These are phyloP conservation scores for Erythrophleum fordii DNA, from an alignment of 306 rosid species.

Conservation along the genomic window DNA sequence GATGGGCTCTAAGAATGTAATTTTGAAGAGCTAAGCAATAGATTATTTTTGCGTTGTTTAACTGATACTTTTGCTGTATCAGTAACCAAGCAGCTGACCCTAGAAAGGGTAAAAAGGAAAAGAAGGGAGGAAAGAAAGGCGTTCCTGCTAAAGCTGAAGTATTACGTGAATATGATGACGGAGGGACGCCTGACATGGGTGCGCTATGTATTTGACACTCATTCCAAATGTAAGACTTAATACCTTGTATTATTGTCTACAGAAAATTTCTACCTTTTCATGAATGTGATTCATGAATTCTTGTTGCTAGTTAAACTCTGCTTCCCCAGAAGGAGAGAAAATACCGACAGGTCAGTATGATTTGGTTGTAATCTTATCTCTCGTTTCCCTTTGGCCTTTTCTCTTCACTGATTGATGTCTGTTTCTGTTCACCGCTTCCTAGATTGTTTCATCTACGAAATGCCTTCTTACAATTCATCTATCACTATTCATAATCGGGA, in stretches of 20 bases:
- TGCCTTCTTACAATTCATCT: constrained; percentile 21
- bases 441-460: constrained; percentile 2
- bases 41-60: constrained; percentile 18
- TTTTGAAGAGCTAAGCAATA: constrained; percentile 6
- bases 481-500: constrained; percentile 15
- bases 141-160: constrained; percentile 44
- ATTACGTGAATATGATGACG: constrained; percentile 43
- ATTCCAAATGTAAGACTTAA: constrained; percentile 40
- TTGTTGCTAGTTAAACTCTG: constrained; percentile 33
- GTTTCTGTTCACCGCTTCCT: constrained; percentile 34
- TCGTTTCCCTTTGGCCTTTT: neutral
- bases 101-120: constrained; percentile 60
- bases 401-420: constrained; percentile 12
- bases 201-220: constrained; percentile 78
- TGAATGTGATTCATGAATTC: constrained; percentile 21
- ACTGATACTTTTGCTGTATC: constrained; percentile 42
- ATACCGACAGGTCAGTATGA: constrained; percentile 36
- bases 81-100: constrained; percentile 61
- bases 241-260: constrained; percentile 9
- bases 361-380: constrained; percentile 14
- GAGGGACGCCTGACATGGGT: constrained; percentile 72
- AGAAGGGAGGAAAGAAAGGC: constrained; percentile 61
- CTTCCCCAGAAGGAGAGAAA: constrained; percentile 25
- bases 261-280: constrained; percentile 5
- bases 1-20: constrained; percentile 8